Evolutionary conservation across 2,329 filamentous ascomycete species (phyloP).

Genomic region (Tolypocladium ovalisporum): DNA sequence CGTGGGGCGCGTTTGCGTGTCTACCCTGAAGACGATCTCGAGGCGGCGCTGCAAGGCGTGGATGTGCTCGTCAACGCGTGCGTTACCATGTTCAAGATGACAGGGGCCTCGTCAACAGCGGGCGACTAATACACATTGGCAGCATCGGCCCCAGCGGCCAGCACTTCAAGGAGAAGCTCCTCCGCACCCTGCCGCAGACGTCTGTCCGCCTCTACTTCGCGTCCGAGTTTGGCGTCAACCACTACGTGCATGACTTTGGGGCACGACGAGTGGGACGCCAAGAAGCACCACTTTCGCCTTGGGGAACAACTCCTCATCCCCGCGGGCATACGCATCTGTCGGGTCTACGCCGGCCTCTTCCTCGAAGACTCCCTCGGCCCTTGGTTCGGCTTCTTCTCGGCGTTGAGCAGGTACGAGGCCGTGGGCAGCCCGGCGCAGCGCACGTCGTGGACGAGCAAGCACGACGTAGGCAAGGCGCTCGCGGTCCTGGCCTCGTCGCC

Average conservation of each 20-base stretch:
- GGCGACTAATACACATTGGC: neutral
- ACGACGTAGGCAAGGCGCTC: conserved; percentile 18
- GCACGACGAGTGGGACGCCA: conserved; percentile 21
- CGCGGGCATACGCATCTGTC: conserved; percentile 13
- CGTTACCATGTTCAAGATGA: conserved; percentile 8
- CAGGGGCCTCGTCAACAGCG: neutral
- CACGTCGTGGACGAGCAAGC: conserved; percentile 19
- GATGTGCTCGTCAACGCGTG: conserved; percentile 18
- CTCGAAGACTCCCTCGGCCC: conserved; percentile 21
- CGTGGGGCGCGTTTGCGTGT: conserved; percentile 2
- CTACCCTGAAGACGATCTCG: conserved; percentile 10
- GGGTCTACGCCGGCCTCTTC: conserved; percentile 20
- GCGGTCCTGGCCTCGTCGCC: conserved; percentile 13
- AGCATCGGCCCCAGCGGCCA: conserved; percentile 6
- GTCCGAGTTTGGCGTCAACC: conserved; percentile 26
- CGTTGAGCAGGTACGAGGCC: conserved; percentile 15
- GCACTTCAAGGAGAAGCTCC: conserved; percentile 16
- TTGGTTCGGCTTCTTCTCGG: conserved; percentile 18
- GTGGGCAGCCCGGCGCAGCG: conserved; percentile 12
- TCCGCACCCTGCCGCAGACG: conserved; percentile 11
- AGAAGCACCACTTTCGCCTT: conserved; percentile 16
- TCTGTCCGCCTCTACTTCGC: conserved; percentile 20
- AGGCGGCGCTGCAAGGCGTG: conserved; percentile 14
- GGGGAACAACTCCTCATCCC: conserved; percentile 5
- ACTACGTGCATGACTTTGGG: conserved; percentile 22